Evolutionary conservation across 1,284 basidiomycete species (phyloP).

Genomic region (Rhodotorula glutinis): DNA sequence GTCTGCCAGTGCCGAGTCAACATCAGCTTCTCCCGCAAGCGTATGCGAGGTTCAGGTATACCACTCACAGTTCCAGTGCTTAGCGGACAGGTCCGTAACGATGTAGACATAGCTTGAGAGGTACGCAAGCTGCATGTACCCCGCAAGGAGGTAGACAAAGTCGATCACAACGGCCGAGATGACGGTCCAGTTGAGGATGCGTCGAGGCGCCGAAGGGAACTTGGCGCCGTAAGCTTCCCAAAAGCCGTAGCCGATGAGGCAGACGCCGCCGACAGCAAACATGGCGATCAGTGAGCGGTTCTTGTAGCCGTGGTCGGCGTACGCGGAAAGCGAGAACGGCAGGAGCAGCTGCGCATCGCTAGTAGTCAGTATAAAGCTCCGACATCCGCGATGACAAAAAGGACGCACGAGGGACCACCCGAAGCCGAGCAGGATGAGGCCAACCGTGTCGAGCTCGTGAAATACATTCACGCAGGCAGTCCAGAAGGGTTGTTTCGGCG

Average conservation of each 20-base stretch:
- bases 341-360: slow-evolving; percentile 20
- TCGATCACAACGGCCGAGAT: slow-evolving; percentile 23
- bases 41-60: too few species aligned
- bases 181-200: slow-evolving; percentile 26
- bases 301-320: slow-evolving; percentile 31
- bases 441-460: slow-evolving; percentile 34
- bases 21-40: too few species aligned
- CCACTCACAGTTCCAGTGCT: background rate
- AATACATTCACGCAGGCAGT: slow-evolving; percentile 2
- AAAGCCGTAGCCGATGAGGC: slow-evolving; percentile 20
- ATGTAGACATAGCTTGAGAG: slow-evolving; percentile 45
- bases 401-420: slow-evolving; percentile 26
- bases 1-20: slow-evolving; percentile 28
- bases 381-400: background rate
- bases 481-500: background rate
- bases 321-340: slow-evolving; percentile 34
- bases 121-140: slow-evolving; percentile 28
- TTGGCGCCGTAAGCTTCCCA: slow-evolving; percentile 32
- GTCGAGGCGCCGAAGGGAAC: slow-evolving; percentile 25
- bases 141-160: slow-evolving; percentile 30
- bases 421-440: slow-evolving; percentile 39
- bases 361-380: too few species aligned
- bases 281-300: slow-evolving; percentile 38
- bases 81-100: slow-evolving; percentile 35
- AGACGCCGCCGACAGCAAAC: slow-evolving; percentile 30